Conservation (phyloP, 768 basidiomycete species). For the Lenzites betulinus region DNA sequence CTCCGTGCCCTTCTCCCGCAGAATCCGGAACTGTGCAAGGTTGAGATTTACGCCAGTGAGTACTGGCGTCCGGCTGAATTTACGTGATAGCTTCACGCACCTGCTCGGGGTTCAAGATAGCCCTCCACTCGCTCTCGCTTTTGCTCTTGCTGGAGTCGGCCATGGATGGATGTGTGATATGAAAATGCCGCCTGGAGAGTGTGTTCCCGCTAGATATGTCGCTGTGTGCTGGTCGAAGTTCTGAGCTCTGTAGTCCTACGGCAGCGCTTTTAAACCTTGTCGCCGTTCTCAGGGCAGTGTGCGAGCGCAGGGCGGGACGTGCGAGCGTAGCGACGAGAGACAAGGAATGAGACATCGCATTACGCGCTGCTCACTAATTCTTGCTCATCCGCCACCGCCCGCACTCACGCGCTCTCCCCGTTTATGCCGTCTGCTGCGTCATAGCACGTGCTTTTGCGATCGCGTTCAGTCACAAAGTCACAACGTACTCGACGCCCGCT, state of each 20-base stretch:
- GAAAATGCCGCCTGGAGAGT: slow-evolving; percentile 1
- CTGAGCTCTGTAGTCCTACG: neutral
- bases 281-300: neutral
- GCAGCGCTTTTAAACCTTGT: neutral
- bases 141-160: slow-evolving; percentile 38
- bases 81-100: slow-evolving; percentile 41
- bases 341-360: slow-evolving; percentile 14
- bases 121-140: slow-evolving; percentile 82
- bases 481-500: neutral
- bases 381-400: slow-evolving; percentile 2
- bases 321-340: slow-evolving; percentile 1
- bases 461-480: neutral
- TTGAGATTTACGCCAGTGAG: neutral
- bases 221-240: neutral
- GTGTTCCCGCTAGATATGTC: neutral
- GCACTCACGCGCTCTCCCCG: slow-evolving; percentile 7
- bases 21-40: slow-evolving; percentile 68
- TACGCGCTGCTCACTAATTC: slow-evolving; percentile 18
- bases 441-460: neutral
- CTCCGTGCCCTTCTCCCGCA: slow-evolving; percentile 90
- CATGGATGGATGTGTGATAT: slow-evolving; percentile 23
- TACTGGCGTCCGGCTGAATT: neutral
- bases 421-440: neutral
- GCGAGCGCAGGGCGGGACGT: neutral
- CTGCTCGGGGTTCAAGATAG: slow-evolving; percentile 79